Base-by-base conservation (phyloP, 1,139 yeast genomes). In the Ogataea hybrid region DNA sequence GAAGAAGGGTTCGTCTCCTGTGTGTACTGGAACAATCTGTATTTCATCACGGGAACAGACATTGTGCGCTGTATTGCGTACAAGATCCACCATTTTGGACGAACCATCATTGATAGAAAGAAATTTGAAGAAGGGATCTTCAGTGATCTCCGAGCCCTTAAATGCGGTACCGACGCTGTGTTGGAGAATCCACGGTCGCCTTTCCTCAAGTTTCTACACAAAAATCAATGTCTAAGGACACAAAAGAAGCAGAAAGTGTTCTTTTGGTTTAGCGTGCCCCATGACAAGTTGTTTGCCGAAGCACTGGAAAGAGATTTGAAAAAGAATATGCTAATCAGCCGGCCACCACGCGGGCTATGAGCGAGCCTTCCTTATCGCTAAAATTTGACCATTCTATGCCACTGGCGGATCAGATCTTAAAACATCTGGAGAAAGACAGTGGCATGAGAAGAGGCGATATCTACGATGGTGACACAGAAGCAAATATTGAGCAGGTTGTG, bases 41-140 rank as follows among this genome's bases (percentile, higher is more conserved):
- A 85, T 61, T 89, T 86, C 63, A 77, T 92, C 39, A 90, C 97
- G 1, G 98, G 98, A 6, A 92, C 97, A 0, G 98, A 92, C 68
- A 90, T 92, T 45, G 96, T 92, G 32, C 78, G 96, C 46, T 86
- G 96, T 61, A 79, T 94, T 41, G 85, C 90, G 20, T 92, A 86
- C 63, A 80, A 94, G 52, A 86, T 92, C 68, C 84, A 84, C 56
- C 92, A 89, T 54, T 87, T 92, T 67, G 98, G 98, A 3, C 71
- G 97, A 44, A 78, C 78, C 51, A 82, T 92, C 35, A 64, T 79
- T 28, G 96, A 92, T 62, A 72, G 95, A 52, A 90, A 92, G 65
- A 92, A 92, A 67, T 92, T 92, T 61, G 98, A 92, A 68, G 98
- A 92, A 67, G 97, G 97, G 28, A 81, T 92, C 39, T 92, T 92